Conservation (phyloP, 2,329 filamentous ascomycete species). For the Fusarium sp. region DNA sequence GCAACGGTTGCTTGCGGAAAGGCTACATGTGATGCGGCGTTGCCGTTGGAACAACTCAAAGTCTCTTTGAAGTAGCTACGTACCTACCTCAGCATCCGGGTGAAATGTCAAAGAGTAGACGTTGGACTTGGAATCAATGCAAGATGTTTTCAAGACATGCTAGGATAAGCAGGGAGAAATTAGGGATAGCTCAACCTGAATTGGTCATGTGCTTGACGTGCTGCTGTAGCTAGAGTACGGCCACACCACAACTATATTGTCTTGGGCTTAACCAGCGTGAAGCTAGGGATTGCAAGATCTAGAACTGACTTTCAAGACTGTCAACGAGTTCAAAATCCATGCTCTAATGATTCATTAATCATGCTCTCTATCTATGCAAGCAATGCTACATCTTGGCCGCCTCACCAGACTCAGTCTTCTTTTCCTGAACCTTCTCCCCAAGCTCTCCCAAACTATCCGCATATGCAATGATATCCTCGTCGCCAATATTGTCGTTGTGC, state of each 20-base stretch:
- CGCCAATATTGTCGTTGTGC: constrained; percentile 66
- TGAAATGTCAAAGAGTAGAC: not conserved
- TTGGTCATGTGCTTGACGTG: not conserved
- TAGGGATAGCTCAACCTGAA: too few relatives aligned
- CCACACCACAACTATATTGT: not conserved
- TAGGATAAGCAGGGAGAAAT: not conserved
- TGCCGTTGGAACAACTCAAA: not conserved
- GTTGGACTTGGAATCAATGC: not conserved
- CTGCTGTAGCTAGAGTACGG: not conserved
- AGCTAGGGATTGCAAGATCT: not conserved
- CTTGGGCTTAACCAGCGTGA: not conserved
- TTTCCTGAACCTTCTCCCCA: constrained; percentile 54
- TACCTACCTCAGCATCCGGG: not conserved
- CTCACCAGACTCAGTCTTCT: constrained; percentile 47
- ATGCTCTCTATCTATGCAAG: not conserved
- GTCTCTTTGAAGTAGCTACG: not conserved
- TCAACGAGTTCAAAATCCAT: not conserved
- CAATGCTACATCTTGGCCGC: constrained; percentile 50
- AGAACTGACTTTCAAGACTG: not conserved
- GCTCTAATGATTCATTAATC: not conserved
- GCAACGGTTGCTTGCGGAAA: not conserved
- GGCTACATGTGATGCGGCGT: not conserved
- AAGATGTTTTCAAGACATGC: not conserved
- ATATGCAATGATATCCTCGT: constrained; percentile 62
- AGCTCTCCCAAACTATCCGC: constrained; percentile 60